These are phyloP conservation scores for Hibiscus tridactylites DNA, from an alignment of 345 rosid species.

Conservation along the genomic window DNA sequence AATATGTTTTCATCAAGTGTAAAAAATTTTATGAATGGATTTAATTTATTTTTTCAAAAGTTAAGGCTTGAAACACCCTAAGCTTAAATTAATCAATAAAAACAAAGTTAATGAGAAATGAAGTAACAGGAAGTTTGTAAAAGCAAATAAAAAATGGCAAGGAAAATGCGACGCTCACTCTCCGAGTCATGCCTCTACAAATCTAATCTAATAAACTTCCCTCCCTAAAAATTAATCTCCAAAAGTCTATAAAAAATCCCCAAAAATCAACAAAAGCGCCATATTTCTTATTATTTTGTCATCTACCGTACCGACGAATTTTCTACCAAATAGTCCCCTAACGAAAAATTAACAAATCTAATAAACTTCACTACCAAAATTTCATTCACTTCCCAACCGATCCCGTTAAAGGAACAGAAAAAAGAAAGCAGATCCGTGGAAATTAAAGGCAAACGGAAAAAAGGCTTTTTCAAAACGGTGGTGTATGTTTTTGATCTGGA, in stretches of 20 bases:
- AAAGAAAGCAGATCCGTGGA: neutral
- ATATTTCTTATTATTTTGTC: too few relatives aligned
- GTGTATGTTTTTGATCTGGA: conserved; percentile 11
- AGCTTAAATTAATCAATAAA: too few relatives aligned
- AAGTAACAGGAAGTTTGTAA: neutral
- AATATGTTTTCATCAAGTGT: too few relatives aligned
- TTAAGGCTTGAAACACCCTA: too few relatives aligned
- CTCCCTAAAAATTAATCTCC: too few relatives aligned
- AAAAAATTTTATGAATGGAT: too few relatives aligned
- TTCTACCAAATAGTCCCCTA: conserved; percentile 2
- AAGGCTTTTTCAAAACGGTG: neutral
- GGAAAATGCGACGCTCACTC: neutral
- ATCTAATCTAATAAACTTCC: too few relatives aligned
- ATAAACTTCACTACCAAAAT: neutral
- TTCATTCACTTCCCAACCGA: neutral
- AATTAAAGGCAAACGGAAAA: too few relatives aligned
- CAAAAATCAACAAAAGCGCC: too few relatives aligned
- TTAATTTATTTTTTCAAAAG: too few relatives aligned
- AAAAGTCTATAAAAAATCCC: too few relatives aligned
- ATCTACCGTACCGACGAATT: neutral
- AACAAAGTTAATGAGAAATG: neutral
- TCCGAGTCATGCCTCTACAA: neutral
- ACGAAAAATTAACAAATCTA: neutral
- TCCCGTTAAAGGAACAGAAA: neutral
- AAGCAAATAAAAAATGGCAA: neutral